These are phyloP conservation scores for Bryopsis sp. DNA, from an alignment of 139 green algal genomes.

Conservation along the genomic window DNA sequence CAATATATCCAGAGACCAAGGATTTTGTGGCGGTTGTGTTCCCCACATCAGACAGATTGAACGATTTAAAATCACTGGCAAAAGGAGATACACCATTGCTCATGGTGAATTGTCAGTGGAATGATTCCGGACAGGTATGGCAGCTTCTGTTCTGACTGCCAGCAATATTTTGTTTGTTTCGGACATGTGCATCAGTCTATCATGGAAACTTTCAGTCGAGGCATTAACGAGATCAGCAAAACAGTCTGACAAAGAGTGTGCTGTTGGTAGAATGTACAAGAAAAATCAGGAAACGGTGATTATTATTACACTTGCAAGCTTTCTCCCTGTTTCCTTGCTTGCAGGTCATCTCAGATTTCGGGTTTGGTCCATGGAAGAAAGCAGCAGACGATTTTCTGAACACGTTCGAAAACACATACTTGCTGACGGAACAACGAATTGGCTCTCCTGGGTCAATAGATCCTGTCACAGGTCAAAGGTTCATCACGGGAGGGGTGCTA, in stretches of 20 bases:
- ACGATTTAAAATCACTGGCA: constrained; percentile 30
- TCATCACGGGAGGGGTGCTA: constrained; percentile 3
- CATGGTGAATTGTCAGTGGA: neutral
- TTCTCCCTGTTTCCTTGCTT: too few species aligned
- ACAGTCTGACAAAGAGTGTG: too few species aligned
- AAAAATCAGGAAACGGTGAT: too few species aligned
- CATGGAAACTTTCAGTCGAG: too few species aligned
- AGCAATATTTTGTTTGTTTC: too few species aligned
- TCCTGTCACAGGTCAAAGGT: constrained; percentile 1
- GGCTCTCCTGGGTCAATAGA: constrained; percentile 17
- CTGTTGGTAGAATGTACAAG: too few species aligned
- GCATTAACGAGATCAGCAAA: too few species aligned
- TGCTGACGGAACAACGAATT: constrained; percentile 19
- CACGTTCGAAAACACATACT: constrained; percentile 28
- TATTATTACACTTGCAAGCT: too few species aligned
- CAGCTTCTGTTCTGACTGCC: too few species aligned
- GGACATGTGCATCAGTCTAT: too few species aligned
- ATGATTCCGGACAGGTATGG: neutral
- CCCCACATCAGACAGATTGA: constrained; percentile 35
- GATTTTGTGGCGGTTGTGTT: constrained; percentile 30
- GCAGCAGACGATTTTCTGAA: constrained; percentile 39
- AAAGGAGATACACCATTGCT: constrained; percentile 19
- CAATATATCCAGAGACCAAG: constrained; percentile 16
- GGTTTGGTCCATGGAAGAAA: constrained; percentile 43
- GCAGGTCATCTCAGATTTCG: constrained; percentile 39